Base-by-base conservation (phyloP, 2,329 filamentous ascomycete genomes). In the Epichloe sibirici region DNA sequence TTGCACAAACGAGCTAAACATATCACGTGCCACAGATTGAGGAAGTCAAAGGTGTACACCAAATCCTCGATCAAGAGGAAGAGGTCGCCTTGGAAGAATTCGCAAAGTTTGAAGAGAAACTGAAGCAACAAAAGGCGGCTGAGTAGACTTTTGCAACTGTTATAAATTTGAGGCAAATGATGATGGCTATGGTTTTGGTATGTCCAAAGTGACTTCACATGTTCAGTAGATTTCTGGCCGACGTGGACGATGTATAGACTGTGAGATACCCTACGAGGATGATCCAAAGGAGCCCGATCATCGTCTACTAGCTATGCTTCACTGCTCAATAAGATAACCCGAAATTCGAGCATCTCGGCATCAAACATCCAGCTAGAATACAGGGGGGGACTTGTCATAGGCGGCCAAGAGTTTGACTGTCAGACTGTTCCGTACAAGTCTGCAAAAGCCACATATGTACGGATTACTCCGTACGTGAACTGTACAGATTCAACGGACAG, bases 1-100 rank as follows among this genome's bases (percentile, higher is more conserved):
- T 40, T 9, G 13, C 39, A 40, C n/a, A 40, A 17, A 17, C n/a
- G 17, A 15, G 15, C 28, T 46, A 49, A 47, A 54, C 45, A 25
- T 11, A 6, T 23, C 28, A 4, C 23, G 5, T 23, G 6, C 28
- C 44, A 28, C 70, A 95, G 81, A 95, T 97, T 58, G 90, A 96
- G 67, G 93, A 97, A 68, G 93, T 97, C 40, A 85, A 95, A 69
- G 88, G 86, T 3, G 91, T 98, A 43, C 81, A 88, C 57, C 91
- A 97, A 68, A 85, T 96, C 3, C 69, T 95, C 62, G 91, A 97
- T 61, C 79, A 88, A 61, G 93, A 96, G 70, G 93, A 97, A 66
- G 88, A 95, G 68, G 79, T 96, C 58, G 82, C 90, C 0, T 70
- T 91, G 62, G 72, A 83, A 60, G 91, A 97, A 65, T 97, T 98